A percentile compares a stretch with the other conserved stretches of the same genome.
These are phyloP conservation scores for Platanthera guangdongensis DNA, from an alignment of 106 monocot species.

Conservation along the genomic window DNA sequence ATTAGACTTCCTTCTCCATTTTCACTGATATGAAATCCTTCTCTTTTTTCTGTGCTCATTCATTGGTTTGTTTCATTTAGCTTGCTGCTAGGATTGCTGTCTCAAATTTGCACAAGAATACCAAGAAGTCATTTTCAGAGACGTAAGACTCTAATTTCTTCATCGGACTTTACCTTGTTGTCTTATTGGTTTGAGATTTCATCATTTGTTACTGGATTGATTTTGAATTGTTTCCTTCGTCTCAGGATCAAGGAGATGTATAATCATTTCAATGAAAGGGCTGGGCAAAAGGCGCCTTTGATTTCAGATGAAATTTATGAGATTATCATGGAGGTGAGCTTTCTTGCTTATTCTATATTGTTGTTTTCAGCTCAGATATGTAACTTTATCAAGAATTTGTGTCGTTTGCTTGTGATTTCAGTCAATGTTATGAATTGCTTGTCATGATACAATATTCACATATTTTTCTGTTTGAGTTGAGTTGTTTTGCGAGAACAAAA, in stretches of 20 bases:
- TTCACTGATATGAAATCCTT: neutral
- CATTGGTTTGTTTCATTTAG: slow-evolving; percentile 13
- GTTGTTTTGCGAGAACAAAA: too few relatives aligned
- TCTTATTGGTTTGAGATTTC: neutral
- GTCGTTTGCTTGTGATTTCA: too few relatives aligned
- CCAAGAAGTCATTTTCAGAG: slow-evolving; percentile 83
- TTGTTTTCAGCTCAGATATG: too few relatives aligned
- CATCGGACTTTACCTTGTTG: neutral
- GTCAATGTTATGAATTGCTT: too few relatives aligned
- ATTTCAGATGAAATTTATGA: slow-evolving; percentile 90
- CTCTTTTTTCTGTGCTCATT: neutral
- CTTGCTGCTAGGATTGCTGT: slow-evolving; percentile 96
- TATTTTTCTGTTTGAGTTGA: too few relatives aligned
- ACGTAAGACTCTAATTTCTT: slow-evolving; percentile 38
- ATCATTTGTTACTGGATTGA: neutral
- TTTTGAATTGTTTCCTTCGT: slow-evolving; percentile 3
- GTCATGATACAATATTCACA: too few relatives aligned
- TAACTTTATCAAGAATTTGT: too few relatives aligned
- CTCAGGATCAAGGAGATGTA: slow-evolving; percentile 84
- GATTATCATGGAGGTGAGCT: slow-evolving; percentile 83
- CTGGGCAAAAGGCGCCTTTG: slow-evolving; percentile 61
- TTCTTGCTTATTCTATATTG: neutral
- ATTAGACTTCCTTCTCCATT: neutral
- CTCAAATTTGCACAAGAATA: slow-evolving; percentile 95
- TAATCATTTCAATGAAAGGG: slow-evolving; percentile 59